A percentile compares a stretch with the other conserved stretches of the same genome.
These are phyloP conservation scores for Pseudogymnoascus destructans DNA, from an alignment of 2,329 filamentous ascomycete genomes.

Conservation along the genomic window DNA sequence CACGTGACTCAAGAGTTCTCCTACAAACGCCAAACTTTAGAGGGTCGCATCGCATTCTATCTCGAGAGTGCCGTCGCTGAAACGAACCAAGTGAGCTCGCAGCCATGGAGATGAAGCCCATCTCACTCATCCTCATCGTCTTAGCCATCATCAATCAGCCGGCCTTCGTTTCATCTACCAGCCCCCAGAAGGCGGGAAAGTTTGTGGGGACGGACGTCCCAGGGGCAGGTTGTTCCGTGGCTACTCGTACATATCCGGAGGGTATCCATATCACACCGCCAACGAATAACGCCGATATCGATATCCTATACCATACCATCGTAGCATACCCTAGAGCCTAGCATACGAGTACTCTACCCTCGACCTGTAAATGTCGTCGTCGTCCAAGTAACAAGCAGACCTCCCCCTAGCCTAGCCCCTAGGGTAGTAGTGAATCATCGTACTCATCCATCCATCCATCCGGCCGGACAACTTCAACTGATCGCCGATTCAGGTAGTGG, in stretches of 20 bases:
- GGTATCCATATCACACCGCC: neutral
- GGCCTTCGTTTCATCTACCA: neutral
- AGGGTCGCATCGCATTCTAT: neutral
- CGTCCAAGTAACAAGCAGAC: neutral
- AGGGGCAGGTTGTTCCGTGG: neutral
- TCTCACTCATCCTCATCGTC: neutral
- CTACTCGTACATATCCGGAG: neutral
- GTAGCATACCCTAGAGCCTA: neutral
- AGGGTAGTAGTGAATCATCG: neutral
- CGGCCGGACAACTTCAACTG: neutral
- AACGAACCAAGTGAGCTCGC: neutral
- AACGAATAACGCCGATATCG: neutral
- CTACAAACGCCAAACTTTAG: neutral
- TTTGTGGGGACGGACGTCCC: neutral
- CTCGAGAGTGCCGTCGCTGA: neutral
- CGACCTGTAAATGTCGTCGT: neutral
- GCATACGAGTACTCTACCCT: neutral
- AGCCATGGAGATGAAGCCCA: neutral
- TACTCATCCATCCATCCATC: neutral
- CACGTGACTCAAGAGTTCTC: neutral
- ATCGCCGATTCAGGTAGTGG: neutral
- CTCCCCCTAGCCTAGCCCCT: neutral
- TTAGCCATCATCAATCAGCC: neutral
- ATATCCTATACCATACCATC: neutral
- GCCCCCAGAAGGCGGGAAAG: neutral